Base-by-base conservation (phyloP, 352 stramenopile species). In the Globisporangium paddicum region DNA sequence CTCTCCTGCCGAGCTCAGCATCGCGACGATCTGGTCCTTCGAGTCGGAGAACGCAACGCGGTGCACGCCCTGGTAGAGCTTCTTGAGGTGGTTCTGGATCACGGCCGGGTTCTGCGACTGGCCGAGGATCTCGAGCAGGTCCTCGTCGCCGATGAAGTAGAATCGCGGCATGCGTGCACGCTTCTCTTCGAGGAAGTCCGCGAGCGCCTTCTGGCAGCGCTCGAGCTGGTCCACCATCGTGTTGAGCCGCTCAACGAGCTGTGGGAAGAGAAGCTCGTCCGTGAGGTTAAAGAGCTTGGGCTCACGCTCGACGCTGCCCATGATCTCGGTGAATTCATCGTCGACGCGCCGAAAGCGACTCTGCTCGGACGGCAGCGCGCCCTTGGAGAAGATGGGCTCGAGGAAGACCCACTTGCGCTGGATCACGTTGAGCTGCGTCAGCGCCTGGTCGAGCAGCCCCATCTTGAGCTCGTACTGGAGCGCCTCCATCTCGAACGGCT, bases 351-450 rank as follows among this genome's bases (percentile, higher is more conserved):
- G 76, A 63, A 98, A 98, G 7, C 90, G 79, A 23, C 67, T 81
- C 45, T 96, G 81, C 64, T 98, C 96, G 0, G 79, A 85, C 0
- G 96, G 95, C 16, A 98, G 74, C 2, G 92, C 88, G n/a, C 94
- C 92, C 58, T 96, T 95, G 3, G 78, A 87, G 67, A 99, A 98
- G 58, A 98, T 98, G 2, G 95, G 95, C 54, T 98, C 96, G 14
- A 98, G 80, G 62, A 98, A 98, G 30, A 98, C 82, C 96, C 96
- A 98, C 66, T 97, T 98, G 45, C 96, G 82, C 71, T 98, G 96
- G 40, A 98, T 96, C 8, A 87, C 47, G 63, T 98, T 97, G 26
- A 98, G 71, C 54, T 93, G 77, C 8, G 72, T 75, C 0, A 98
- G 55, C 16, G 78, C 82, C 28, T 94, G 74, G 55, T 97, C 88